Evolutionary conservation across 495 filamentous ascomycete genomes (phyloP).

Genomic region (Achaetomiella virescens): DNA sequence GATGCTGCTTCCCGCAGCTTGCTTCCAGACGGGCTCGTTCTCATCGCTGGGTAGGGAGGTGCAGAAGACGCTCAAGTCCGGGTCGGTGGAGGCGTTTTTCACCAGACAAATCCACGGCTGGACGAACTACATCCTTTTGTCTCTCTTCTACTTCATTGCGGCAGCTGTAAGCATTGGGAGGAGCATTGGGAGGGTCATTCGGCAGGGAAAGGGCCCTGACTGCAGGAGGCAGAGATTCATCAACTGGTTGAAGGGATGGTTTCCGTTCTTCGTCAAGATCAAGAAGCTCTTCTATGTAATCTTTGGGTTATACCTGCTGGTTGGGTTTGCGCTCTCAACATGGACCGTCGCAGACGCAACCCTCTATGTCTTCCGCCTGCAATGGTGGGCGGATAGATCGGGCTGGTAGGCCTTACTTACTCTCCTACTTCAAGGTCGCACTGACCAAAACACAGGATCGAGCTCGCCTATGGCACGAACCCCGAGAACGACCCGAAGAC

Average conservation of each 20-base stretch:
- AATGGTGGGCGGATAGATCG: slow-evolving; percentile 25
- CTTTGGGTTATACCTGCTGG: slow-evolving; percentile 24
- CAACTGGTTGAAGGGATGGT: neutral
- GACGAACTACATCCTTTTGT: slow-evolving; percentile 26
- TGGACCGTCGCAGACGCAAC: slow-evolving; percentile 19
- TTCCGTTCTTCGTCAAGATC: slow-evolving; percentile 7
- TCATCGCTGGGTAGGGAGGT: slow-evolving; percentile 4
- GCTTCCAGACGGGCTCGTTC: slow-evolving; percentile 22
- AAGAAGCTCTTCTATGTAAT: slow-evolving; percentile 15
- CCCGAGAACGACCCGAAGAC: slow-evolving; percentile 31
- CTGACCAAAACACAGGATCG: neutral
- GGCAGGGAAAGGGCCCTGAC: slow-evolving; percentile 15
- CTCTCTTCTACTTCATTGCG: slow-evolving; percentile 26
- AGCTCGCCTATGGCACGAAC: slow-evolving; percentile 15
- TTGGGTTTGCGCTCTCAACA: slow-evolving; percentile 19
- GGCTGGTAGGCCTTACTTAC: slow-evolving; percentile 19
- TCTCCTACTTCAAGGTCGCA: neutral
- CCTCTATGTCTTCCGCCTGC: slow-evolving; percentile 24
- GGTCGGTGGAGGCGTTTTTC: slow-evolving; percentile 16
- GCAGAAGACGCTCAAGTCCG: slow-evolving; percentile 8
- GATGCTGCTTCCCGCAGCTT: slow-evolving; percentile 29
- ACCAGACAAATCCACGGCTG: slow-evolving; percentile 27
- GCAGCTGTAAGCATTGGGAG: slow-evolving; percentile 21
- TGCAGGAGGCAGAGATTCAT: slow-evolving; percentile 10
- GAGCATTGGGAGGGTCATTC: slow-evolving; percentile 21